Evolutionary conservation across 441 rosid genomes (phyloP).

Genomic region (Populus tomentosa): DNA sequence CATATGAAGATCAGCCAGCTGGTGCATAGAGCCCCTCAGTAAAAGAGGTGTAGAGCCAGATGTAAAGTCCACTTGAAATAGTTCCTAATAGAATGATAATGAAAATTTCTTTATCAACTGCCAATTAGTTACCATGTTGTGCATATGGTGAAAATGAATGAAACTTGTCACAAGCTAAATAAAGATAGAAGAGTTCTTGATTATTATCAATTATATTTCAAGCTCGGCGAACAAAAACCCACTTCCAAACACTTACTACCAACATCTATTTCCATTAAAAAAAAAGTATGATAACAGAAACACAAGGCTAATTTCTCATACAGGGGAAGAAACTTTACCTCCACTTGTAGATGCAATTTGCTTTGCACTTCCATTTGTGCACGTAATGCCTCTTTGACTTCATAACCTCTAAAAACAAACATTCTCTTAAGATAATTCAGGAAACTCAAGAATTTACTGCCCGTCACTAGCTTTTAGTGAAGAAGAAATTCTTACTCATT

Average conservation of each 20-base stretch:
- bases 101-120: neutral
- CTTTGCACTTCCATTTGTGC: too few species aligned
- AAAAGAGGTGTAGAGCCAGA: neutral
- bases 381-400: too few species aligned
- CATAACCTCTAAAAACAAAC: too few species aligned
- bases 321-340: too few species aligned
- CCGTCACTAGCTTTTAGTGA: too few species aligned
- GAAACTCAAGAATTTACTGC: too few species aligned
- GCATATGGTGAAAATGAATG: neutral
- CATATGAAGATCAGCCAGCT: conserved; percentile 18
- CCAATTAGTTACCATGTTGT: neutral
- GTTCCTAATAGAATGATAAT: neutral
- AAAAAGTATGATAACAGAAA: too few species aligned
- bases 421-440: too few species aligned
- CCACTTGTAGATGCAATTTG: too few species aligned
- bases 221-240: neutral
- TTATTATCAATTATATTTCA: neutral
- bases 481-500: too few species aligned
- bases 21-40: neutral
- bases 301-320: too few species aligned
- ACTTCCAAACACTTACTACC: neutral
- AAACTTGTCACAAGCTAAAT: neutral
- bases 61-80: neutral
- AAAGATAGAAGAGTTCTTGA: neutral
- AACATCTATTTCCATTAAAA: too few species aligned